phyloP scores from a whole-genome alignment of 2,329 filamentous ascomycete species.

The Diaporthe citriasiana region DNA sequence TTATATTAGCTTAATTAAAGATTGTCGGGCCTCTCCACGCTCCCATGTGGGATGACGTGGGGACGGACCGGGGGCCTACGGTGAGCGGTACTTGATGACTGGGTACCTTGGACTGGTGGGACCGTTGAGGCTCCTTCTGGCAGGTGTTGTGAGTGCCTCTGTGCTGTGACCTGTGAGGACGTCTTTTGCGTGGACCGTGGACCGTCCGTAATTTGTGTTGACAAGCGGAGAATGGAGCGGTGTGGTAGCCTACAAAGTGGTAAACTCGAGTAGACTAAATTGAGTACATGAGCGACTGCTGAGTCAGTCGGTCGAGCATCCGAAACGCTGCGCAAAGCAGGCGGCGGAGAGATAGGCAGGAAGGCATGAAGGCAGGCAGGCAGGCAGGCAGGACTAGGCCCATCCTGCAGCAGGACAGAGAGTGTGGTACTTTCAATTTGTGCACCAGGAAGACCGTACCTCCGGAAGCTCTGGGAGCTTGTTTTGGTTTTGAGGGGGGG shows the following conservation, averaged over 20 bases:
- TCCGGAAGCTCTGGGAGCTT: conserved; percentile 25
- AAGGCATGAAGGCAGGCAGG: background rate
- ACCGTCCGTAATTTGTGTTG: conserved; percentile 27
- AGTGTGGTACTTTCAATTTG: background rate
- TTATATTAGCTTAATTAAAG: conserved; percentile 40
- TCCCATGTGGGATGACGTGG: conserved; percentile 40
- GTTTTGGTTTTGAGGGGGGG: conserved; percentile 5
- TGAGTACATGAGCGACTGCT: background rate
- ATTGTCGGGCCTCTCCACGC: conserved; percentile 36
- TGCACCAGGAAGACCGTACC: background rate
- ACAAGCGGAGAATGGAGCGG: conserved; percentile 26
- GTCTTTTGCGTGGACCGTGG: conserved; percentile 7
- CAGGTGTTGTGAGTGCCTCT: conserved; percentile 15
- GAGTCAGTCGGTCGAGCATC: conserved; percentile 29
- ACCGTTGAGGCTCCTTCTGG: conserved; percentile 28
- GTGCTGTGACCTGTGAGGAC: conserved; percentile 1
- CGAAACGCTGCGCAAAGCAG: conserved; percentile 1
- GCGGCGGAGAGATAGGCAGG: no score
- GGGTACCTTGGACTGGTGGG: conserved; percentile 15
- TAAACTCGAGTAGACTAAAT: background rate
- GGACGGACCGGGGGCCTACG: conserved; percentile 31
- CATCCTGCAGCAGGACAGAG: background rate
- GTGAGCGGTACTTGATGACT: conserved; percentile 15
- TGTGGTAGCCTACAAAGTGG: background rate
- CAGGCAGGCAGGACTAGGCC: background rate